phyloP scores from a whole-genome alignment of 2,329 filamentous ascomycete species.

The Xylariales sp. region DNA sequence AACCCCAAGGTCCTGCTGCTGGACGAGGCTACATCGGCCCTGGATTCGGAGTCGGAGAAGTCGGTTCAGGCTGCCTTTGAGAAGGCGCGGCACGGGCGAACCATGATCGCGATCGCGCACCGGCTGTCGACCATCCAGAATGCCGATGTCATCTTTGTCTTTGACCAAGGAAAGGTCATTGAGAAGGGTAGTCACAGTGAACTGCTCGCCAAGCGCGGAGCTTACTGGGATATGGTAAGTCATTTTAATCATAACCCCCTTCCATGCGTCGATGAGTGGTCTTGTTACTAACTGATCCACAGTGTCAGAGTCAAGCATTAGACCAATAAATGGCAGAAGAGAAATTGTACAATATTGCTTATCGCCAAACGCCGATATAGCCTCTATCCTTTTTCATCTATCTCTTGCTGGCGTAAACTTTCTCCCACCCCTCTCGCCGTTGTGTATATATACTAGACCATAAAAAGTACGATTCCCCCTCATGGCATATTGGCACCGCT shows the following conservation, averaged over 20 bases:
- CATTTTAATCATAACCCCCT: neutral
- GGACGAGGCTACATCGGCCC: slow-evolving; percentile 1
- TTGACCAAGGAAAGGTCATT: slow-evolving; percentile 57
- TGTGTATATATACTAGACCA: too few species aligned
- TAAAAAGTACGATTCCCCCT: too few species aligned
- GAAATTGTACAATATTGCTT: slow-evolving; percentile 21
- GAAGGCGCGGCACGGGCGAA: slow-evolving; percentile 46
- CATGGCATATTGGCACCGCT: too few species aligned
- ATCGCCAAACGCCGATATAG: too few species aligned
- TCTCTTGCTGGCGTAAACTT: too few species aligned
- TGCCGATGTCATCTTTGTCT: slow-evolving; percentile 69
- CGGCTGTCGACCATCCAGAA: slow-evolving; percentile 69
- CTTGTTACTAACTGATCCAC: slow-evolving; percentile 12
- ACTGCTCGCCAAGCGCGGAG: slow-evolving; percentile 39
- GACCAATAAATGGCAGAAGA: neutral
- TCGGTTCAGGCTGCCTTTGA: neutral
- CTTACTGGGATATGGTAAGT: slow-evolving; percentile 52
- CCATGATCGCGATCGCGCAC: slow-evolving; percentile 71
- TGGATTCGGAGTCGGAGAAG: neutral
- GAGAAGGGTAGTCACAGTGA: slow-evolving; percentile 44
- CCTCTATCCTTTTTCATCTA: too few species aligned
- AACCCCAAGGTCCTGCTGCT: neutral
- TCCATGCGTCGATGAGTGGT: too few species aligned
- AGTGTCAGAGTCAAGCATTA: slow-evolving; percentile 53
- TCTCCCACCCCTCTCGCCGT: too few species aligned